Evolutionary conservation across 495 filamentous ascomycete genomes (phyloP).

Genomic region (Trichoderma gamsii): DNA sequence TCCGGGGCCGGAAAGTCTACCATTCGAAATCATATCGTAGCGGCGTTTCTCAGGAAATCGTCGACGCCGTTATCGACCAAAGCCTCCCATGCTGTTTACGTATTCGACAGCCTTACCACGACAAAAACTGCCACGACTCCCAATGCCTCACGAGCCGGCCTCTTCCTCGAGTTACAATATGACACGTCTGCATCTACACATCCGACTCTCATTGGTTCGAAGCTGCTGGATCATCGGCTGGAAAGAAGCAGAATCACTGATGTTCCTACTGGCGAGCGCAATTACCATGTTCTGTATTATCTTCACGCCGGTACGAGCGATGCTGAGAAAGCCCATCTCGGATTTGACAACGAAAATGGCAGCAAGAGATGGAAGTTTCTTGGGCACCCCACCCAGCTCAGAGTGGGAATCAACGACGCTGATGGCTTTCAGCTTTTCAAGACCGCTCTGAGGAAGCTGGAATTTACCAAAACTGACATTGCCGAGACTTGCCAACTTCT

Average conservation of each 20-base stretch:
- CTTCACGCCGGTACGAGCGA: constrained; percentile 84
- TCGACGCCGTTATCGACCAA: constrained; percentile 89
- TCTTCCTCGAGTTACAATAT: constrained; percentile 94
- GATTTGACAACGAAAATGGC: constrained; percentile 62
- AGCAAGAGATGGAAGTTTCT: constrained; percentile 77
- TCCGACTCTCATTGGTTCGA: constrained; percentile 84
- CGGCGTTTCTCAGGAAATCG: constrained; percentile 76
- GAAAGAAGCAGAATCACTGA: constrained; percentile 84
- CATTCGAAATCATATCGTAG: constrained; percentile 77
- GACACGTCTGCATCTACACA: constrained; percentile 76
- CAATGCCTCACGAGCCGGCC: constrained; percentile 88
- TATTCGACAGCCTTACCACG: constrained; percentile 92
- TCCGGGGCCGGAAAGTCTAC: constrained; percentile 95
- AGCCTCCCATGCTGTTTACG: constrained; percentile 83
- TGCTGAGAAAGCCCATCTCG: constrained; percentile 83
- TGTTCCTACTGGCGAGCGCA: constrained; percentile 91
- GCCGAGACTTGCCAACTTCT: constrained; percentile 94
- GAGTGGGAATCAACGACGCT: constrained; percentile 90
- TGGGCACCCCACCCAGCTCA: constrained; percentile 91
- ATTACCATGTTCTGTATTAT: constrained; percentile 95
- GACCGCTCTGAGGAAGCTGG: constrained; percentile 84
- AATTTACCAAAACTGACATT: constrained; percentile 88
- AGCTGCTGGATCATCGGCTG: constrained; percentile 85
- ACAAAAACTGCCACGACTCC: constrained; percentile 96
- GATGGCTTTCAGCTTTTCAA: constrained; percentile 98